These are phyloP conservation scores for Rhizopogon rudus DNA, from an alignment of 768 basidiomycete genomes.

Conservation along the genomic window DNA sequence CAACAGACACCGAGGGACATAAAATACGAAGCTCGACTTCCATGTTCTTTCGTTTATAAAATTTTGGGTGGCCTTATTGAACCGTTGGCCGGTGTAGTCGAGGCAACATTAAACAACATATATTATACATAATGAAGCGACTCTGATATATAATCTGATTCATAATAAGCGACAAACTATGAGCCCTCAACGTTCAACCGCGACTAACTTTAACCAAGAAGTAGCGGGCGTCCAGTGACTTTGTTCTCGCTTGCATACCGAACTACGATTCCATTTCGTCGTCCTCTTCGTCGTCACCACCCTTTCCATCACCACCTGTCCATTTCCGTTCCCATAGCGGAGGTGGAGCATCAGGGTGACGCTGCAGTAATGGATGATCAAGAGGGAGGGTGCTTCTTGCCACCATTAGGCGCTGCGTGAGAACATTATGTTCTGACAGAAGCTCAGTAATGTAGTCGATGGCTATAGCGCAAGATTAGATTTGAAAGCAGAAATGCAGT, in stretches of 20 bases:
- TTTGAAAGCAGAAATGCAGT: not conserved
- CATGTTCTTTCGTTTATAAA: too few relatives aligned
- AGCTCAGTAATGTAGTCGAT: constrained; percentile 80
- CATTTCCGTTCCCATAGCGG: constrained; percentile 82
- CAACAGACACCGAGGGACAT: too few relatives aligned
- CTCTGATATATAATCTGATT: not conserved
- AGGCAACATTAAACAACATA: not conserved
- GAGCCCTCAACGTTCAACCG: not conserved
- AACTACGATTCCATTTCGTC: constrained; percentile 33
- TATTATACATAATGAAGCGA: constrained; percentile 1
- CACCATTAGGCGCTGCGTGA: constrained; percentile 54
- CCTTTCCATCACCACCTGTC: constrained; percentile 64
- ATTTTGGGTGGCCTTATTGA: too few relatives aligned
- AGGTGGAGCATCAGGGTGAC: constrained; percentile 19
- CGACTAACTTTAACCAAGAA: not conserved
- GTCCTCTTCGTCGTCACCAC: constrained; percentile 40
- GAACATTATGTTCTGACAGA: constrained; percentile 50
- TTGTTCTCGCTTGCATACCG: not conserved
- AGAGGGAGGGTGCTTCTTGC: constrained; percentile 55
- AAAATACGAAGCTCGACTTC: too few relatives aligned
- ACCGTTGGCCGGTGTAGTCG: too few relatives aligned
- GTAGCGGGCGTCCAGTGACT: not conserved
- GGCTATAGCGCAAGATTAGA: constrained; percentile 39
- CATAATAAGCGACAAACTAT: not conserved
- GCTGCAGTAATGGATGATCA: constrained; percentile 51